Percentiles rank a stretch among this genome's conserved stretches.
phyloP scores from a whole-genome alignment of 1,139 yeast species.

The Torulaspora globosa region DNA sequence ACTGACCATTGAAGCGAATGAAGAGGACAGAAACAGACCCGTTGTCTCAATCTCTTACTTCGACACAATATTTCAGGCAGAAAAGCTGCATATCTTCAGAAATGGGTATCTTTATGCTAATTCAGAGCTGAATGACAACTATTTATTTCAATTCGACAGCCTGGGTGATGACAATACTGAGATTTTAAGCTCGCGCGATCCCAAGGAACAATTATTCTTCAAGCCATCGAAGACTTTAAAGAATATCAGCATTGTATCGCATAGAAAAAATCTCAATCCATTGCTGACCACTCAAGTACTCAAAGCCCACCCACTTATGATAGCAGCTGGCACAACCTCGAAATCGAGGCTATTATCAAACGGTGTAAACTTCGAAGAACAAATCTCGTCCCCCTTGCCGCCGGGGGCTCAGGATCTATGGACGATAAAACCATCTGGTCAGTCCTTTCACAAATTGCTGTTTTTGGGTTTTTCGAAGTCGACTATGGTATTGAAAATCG shows the following conservation, averaged over 20 bases:
- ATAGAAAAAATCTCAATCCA: slow-evolving; percentile 55
- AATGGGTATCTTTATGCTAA: slow-evolving; percentile 75
- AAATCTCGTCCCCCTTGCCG: slow-evolving; percentile 32
- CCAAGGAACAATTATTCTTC: slow-evolving; percentile 35
- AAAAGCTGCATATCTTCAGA: slow-evolving; percentile 56
- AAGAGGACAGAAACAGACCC: slow-evolving; percentile 38
- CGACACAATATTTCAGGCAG: slow-evolving; percentile 65
- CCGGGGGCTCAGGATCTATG: slow-evolving; percentile 28
- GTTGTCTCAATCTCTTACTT: slow-evolving; percentile 56
- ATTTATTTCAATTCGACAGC: slow-evolving; percentile 70
- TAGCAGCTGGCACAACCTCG: slow-evolving; percentile 32
- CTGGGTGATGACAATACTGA: slow-evolving; percentile 55
- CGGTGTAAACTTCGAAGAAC: slow-evolving; percentile 24
- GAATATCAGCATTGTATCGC: slow-evolving; percentile 58
- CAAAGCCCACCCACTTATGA: slow-evolving; percentile 26
- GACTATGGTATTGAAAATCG: slow-evolving; percentile 28
- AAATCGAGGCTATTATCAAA: slow-evolving; percentile 31
- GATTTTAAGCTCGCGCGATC: slow-evolving; percentile 36
- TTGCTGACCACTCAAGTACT: slow-evolving; percentile 45
- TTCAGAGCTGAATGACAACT: slow-evolving; percentile 57
- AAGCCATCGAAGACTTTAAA: slow-evolving; percentile 41
- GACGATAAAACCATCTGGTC: slow-evolving; percentile 44
- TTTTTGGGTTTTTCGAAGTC: slow-evolving; percentile 32
- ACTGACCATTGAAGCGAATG: slow-evolving; percentile 48
- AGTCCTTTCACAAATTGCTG: slow-evolving; percentile 41